phyloP scores from a whole-genome alignment of 371 early-diverging fungal species.

The Mortierella sp. region DNA sequence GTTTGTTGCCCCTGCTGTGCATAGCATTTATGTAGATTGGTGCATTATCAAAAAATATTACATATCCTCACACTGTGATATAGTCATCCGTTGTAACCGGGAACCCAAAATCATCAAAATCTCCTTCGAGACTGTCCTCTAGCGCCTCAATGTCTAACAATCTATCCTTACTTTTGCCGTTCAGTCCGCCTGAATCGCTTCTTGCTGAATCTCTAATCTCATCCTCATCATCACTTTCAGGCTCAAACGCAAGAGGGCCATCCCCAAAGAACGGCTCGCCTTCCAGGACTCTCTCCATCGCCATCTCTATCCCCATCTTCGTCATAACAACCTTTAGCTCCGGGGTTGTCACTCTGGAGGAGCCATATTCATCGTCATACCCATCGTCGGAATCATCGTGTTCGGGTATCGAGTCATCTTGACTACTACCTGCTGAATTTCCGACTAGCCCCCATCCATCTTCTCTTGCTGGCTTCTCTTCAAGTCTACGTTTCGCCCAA shows the following conservation, averaged over 20 bases:
- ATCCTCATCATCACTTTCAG: slow-evolving; percentile 16
- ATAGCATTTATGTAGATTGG: neutral
- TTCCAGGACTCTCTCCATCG: slow-evolving; percentile 29
- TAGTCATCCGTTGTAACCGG: slow-evolving; percentile 17
- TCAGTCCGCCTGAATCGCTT: neutral
- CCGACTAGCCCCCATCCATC: slow-evolving; percentile 32
- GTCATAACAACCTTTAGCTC: slow-evolving; percentile 23
- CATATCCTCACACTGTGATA: neutral
- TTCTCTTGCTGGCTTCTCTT: slow-evolving; percentile 16
- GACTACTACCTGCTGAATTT: slow-evolving; percentile 8
- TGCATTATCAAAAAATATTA: no score
- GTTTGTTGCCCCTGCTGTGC: neutral
- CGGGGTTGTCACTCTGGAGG: neutral
- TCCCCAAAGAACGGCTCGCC: slow-evolving; percentile 31
- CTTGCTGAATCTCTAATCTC: neutral
- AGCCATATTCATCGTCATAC: neutral
- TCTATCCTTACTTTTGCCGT: neutral
- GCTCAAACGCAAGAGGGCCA: slow-evolving; percentile 3
- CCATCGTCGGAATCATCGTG: neutral
- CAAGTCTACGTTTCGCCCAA: slow-evolving; percentile 21
- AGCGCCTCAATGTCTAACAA: neutral
- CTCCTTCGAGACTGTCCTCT: slow-evolving; percentile 14
- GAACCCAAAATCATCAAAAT: slow-evolving; percentile 52
- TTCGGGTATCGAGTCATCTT: slow-evolving; percentile 3
- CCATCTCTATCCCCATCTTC: slow-evolving; percentile 27